Percentiles rank a stretch among this genome's conserved stretches.
Conservation (phyloP, 2,329 filamentous ascomycete genomes). For the Epicoccum nigrum region DNA sequence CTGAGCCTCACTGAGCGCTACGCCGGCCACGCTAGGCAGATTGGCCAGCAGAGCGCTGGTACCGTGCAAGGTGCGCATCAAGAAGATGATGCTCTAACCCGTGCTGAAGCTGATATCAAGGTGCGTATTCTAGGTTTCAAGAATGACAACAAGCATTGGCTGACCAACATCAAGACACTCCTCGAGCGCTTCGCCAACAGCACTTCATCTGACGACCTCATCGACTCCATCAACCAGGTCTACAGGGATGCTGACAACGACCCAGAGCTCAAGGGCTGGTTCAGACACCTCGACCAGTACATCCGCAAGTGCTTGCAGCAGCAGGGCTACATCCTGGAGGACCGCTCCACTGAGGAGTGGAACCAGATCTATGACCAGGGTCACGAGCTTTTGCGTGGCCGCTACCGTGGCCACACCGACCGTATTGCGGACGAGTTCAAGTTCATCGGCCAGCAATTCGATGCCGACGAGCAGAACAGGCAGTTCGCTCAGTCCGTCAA, state of each 20-base stretch:
- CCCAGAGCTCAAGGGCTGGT: conserved; percentile 86
- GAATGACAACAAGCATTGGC: conserved; percentile 51
- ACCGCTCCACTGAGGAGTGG: conserved; percentile 80
- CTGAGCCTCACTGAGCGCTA: conserved; percentile 86
- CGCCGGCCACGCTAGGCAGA: conserved; percentile 70
- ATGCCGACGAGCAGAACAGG: conserved; percentile 85
- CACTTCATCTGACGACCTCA: conserved; percentile 85
- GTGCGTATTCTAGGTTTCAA: conserved; percentile 57
- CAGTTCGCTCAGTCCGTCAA: conserved; percentile 76
- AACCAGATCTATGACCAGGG: conserved; percentile 84
- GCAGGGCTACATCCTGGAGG: conserved; percentile 88
- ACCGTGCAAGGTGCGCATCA: conserved; percentile 77
- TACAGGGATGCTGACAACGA: conserved; percentile 88
- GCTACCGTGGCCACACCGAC: conserved; percentile 85
- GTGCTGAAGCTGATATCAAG: conserved; percentile 80
- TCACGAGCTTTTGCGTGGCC: conserved; percentile 82
- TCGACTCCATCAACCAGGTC: conserved; percentile 81
- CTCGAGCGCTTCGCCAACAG: conserved; percentile 96
- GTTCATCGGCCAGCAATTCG: conserved; percentile 88
- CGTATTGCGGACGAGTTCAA: conserved; percentile 87
- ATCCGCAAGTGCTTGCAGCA: conserved; percentile 84
- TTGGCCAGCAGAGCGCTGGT: conserved; percentile 69
- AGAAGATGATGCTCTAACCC: conserved; percentile 65
- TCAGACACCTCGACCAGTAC: conserved; percentile 77
- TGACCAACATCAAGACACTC: conserved; percentile 69